A percentile compares a stretch with the other conserved stretches of the same genome.
These are phyloP conservation scores for Dryas drummondii DNA, from an alignment of 306 rosid species.

Conservation along the genomic window DNA sequence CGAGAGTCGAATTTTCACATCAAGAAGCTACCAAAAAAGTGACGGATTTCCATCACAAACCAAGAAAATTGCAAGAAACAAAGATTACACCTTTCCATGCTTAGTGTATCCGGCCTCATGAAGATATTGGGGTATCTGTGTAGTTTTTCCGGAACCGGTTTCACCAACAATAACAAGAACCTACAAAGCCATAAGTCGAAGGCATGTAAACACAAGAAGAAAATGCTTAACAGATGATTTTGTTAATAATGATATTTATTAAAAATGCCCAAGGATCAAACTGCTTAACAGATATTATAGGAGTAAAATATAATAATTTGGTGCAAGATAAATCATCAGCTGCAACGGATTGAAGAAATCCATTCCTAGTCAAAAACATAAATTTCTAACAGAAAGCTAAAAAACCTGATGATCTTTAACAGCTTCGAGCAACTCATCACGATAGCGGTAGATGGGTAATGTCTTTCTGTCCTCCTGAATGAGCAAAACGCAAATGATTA, in stretches of 20 bases:
- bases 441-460: constrained; percentile 72
- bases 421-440: constrained; percentile 82
- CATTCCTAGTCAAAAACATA: not conserved
- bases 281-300: not conserved
- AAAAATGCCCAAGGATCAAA: not conserved
- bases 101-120: constrained; percentile 96
- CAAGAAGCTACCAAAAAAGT: constrained; percentile 8
- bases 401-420: constrained; percentile 73
- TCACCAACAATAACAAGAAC: constrained; percentile 96
- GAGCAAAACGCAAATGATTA: constrained; percentile 23
- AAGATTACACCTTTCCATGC: constrained; percentile 67
- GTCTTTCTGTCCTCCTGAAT: constrained; percentile 75
- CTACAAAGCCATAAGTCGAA: constrained; percentile 38
- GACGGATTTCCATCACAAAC: constrained; percentile 10
- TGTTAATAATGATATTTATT: not conserved
- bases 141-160: constrained; percentile 98
- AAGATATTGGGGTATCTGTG: constrained; percentile 97
- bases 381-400: not conserved
- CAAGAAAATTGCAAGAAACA: constrained; percentile 7
- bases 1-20: not conserved
- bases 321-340: not conserved
- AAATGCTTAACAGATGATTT: constrained; percentile 1
- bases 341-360: not conserved
- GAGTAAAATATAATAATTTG: not conserved
- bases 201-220: not conserved